Evolutionary conservation across 129 eudicot genomes (phyloP), one percentile per base, ranked within the genome.

Genomic region (Flaveria ramosissima): DNA sequence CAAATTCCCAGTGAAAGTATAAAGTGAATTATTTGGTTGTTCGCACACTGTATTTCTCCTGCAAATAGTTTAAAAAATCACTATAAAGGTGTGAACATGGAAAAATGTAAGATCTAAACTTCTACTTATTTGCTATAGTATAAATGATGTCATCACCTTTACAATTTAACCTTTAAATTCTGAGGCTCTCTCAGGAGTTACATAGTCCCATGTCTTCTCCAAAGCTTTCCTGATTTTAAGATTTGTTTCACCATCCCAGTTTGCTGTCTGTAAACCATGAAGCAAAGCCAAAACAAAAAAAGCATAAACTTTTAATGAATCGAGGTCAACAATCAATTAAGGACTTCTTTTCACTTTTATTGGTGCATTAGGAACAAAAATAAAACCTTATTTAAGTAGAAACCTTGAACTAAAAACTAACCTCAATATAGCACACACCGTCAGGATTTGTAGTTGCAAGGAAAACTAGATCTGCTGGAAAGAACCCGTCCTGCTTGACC

Each of bases 41-140:
- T 94, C 99, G 60, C 99, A n/a, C n/a, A 94, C 81, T 94, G 96
- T 67, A 94, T 83, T 86, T 94, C 97, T 21, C 97, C 99, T 94
- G 85, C 73, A 87, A 13, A 52, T 48, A 36, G 70, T n/a, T 30
- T 0, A 80, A 57, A 26, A 41, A 63, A 45, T 61, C 32, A 75
- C 46, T 15, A 17, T 42, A 47, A 14, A 60, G 57, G 12, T 20
- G 59, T 3, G 16, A 23, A 20, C 20, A 61, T 24, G 69, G 30
- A 68, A 53, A 61, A 17, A 2, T 51, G 26, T 71, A 20, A 50
- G 8, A 3, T 39, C 11, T n/a, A 23, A 74, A 7, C 30, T 41
- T 50, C 59, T 68, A 45, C 52, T 46, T 57, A 26, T 7, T 42
- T 59, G 62, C 62, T 57, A 15, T 59, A 70, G 30, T 47, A 16